phyloP scores from a whole-genome alignment of 371 early-diverging fungal species.

The Mucor indicus region DNA sequence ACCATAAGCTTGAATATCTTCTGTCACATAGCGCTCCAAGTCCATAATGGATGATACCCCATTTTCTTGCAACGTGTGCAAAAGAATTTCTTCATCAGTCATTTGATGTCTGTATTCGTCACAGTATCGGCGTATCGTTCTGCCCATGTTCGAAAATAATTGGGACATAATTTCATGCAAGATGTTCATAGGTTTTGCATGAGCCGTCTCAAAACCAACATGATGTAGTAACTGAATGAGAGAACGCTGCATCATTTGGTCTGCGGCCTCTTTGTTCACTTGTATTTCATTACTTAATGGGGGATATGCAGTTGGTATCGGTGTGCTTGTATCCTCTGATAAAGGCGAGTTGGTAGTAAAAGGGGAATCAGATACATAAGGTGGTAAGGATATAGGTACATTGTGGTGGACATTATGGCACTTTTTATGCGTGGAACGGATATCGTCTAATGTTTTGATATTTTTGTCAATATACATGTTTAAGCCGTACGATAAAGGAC shows the following conservation, averaged over 20 bases:
- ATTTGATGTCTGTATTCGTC: slow-evolving; percentile 69
- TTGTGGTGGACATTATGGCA: slow-evolving; percentile 64
- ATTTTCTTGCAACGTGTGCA: slow-evolving; percentile 77
- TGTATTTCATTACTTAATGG: too few species aligned
- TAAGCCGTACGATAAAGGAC: too few species aligned
- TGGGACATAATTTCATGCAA: slow-evolving; percentile 78
- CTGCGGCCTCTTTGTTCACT: slow-evolving; percentile 54
- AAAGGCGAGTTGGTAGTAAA: neutral
- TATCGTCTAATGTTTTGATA: slow-evolving; percentile 54
- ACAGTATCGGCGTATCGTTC: slow-evolving; percentile 72
- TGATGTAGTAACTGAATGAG: slow-evolving; percentile 70
- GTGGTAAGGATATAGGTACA: slow-evolving; percentile 7
- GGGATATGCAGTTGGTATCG: slow-evolving; percentile 7
- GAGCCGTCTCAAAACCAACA: slow-evolving; percentile 82
- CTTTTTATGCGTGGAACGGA: slow-evolving; percentile 67
- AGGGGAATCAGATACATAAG: too few species aligned
- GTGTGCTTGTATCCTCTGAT: too few species aligned
- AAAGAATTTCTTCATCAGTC: slow-evolving; percentile 83
- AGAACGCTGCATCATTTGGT: slow-evolving; percentile 59
- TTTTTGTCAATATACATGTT: slow-evolving; percentile 55
- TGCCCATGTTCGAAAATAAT: slow-evolving; percentile 77
- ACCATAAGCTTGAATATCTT: slow-evolving; percentile 72
- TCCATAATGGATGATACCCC: slow-evolving; percentile 62
- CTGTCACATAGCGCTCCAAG: slow-evolving; percentile 72
- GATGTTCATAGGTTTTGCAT: slow-evolving; percentile 61